Evolutionary conservation across 1,139 yeast genomes (phyloP).

Genomic region (Spathaspora sp.): DNA sequence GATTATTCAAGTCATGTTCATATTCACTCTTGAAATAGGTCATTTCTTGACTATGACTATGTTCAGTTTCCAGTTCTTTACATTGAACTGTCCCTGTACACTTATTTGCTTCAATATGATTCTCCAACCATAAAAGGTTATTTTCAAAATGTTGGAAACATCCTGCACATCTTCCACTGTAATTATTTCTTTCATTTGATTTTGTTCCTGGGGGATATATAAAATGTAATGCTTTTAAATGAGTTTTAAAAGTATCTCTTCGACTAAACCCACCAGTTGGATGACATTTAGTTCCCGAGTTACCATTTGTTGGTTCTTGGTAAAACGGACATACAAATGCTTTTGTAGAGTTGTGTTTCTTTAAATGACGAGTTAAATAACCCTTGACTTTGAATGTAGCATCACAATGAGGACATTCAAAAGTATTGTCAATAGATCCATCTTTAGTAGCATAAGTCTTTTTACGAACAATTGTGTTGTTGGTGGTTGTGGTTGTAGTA

Average conservation of each 20-base stretch:
- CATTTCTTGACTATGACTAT: not conserved
- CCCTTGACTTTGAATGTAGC: conserved; percentile 56
- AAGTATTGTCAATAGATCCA: conserved; percentile 12
- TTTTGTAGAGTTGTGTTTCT: conserved; percentile 49
- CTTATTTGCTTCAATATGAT: conserved; percentile 46
- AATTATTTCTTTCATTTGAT: conserved; percentile 41
- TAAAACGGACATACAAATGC: conserved; percentile 58
- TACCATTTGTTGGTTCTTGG: conserved; percentile 29
- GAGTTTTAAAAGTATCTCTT: conserved; percentile 59
- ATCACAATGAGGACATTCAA: conserved; percentile 42
- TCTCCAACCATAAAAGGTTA: conserved; percentile 50
- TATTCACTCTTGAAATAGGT: conserved; percentile 2
- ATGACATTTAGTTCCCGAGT: conserved; percentile 49
- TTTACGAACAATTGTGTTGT: conserved; percentile 15
- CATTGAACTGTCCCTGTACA: conserved; percentile 42
- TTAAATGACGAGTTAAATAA: conserved; percentile 55
- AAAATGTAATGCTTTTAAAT: conserved; percentile 57
- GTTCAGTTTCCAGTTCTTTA: conserved; percentile 2
- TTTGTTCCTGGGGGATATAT: conserved; percentile 60
- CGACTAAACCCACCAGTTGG: conserved; percentile 61
- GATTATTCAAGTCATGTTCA: not conserved
- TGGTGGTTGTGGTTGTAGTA: conserved; percentile 15
- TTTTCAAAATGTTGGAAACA: conserved; percentile 51
- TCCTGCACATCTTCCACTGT: conserved; percentile 57
- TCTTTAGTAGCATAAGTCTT: conserved; percentile 12